Evolutionary conservation across 768 basidiomycete genomes (phyloP), one percentile per base, ranked within the genome.

Genomic region (Tricholoma hemisulphureum): DNA sequence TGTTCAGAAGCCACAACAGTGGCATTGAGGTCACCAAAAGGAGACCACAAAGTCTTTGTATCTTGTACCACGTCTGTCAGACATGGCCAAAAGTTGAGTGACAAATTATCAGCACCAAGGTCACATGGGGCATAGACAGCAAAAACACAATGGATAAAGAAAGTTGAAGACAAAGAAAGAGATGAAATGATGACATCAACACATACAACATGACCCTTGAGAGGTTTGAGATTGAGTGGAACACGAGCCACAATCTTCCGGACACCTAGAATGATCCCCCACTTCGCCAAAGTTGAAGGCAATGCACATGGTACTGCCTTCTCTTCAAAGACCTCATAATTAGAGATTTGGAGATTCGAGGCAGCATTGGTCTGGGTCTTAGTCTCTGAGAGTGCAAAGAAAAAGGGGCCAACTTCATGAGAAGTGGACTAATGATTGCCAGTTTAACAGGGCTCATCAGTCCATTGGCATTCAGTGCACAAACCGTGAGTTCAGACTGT

Each of bases 21-120:
- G 0, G 66, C 43, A 46, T 67, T 65, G 20, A 63, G 59, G 23
- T 67, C 64, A 9, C 65, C 58, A 11, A 54, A 52, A 5, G 61
- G 14, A 3, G 65, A 52, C 50, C 58, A 62, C 6, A 46, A 59
- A 2, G 43, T 28, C 18, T 35, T 23, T 3, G 60, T 9, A 2
- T 24, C n/a, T 11, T 7, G 32, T 20, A 57, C 57, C 28, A 61
- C 11, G 18, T 41, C 21, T 3, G 57, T 43, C 8, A 63, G 21
- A 16, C 55, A 24, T 14, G 52, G 39, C 63, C 63, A 64, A 31
- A 64, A 63, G 2, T 34, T 13, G 14, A 10, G 34, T 11, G 43
- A 53, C 18, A 50, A 6, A 11, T n/a, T 23, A 34, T 53, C 32
- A 31, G 18, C 32, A 28, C 46, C 48, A 16, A 56, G 55, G 39